Conservation (phyloP, 371 early-diverging fungal genomes). For the Mortierella sp. region DNA sequence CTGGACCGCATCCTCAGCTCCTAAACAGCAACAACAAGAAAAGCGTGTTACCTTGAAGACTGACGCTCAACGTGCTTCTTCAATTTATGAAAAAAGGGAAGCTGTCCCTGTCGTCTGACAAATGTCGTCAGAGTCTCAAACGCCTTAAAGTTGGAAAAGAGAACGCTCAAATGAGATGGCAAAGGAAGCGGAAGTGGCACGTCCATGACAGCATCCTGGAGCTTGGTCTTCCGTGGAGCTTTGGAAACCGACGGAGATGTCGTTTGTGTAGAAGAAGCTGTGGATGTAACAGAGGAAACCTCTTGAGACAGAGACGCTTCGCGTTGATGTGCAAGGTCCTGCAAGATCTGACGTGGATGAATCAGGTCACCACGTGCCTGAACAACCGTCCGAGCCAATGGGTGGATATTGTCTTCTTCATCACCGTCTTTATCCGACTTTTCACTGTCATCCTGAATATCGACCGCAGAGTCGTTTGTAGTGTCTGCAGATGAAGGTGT, state of each 20-base stretch:
- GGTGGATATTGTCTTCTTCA: conserved; percentile 32
- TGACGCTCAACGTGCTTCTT: conserved; percentile 40
- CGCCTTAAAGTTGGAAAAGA: conserved; percentile 31
- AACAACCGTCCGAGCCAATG: conserved; percentile 36
- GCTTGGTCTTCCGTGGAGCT: conserved; percentile 2
- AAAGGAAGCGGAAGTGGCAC: conserved; percentile 14
- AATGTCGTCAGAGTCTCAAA: conserved; percentile 24
- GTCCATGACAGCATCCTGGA: conserved; percentile 5
- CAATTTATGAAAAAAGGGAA: conserved; percentile 39
- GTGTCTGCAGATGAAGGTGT: not conserved
- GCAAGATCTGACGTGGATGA: no score
- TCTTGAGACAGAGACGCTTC: not conserved
- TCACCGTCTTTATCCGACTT: conserved; percentile 17
- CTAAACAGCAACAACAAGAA: no score
- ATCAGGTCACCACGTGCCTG: no score
- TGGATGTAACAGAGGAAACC: not conserved
- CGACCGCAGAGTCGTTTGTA: conserved; percentile 1
- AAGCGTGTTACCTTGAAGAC: conserved; percentile 21
- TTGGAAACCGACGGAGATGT: conserved; percentile 3
- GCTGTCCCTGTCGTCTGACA: conserved; percentile 30
- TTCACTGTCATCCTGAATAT: not conserved
- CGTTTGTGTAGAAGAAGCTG: not conserved
- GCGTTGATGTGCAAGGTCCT: not conserved
- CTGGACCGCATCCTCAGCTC: no score
- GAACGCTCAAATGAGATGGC: conserved; percentile 31